Conservation (phyloP, 2,329 filamentous ascomycete species). For the Lecanoromycetidae sp. region DNA sequence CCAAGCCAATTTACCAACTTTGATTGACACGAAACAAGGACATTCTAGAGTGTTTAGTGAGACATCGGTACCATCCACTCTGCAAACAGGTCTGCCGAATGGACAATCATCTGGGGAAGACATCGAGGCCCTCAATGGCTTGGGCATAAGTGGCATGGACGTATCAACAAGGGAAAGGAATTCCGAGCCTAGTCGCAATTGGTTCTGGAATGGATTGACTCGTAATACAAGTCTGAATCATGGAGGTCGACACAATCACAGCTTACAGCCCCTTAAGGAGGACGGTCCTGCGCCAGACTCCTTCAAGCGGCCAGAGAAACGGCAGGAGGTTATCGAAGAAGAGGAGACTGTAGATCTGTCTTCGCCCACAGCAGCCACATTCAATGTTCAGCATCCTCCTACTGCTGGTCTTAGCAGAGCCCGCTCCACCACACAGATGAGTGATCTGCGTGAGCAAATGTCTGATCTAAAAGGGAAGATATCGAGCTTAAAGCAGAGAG, state of each 20-base stretch:
- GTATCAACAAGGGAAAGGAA: conserved; percentile 1
- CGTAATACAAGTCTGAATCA: conserved; percentile 32
- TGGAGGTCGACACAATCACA: conserved; percentile 30
- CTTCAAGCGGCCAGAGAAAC: conserved; percentile 17
- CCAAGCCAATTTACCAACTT: conserved; percentile 9
- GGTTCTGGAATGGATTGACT: conserved; percentile 18
- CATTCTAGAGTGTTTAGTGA: conserved; percentile 54
- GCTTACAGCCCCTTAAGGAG: conserved; percentile 45
- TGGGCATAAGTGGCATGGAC: conserved; percentile 20
- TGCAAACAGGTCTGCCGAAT: conserved; percentile 20
- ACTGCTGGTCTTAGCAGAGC: conserved; percentile 46
- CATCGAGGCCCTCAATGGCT: conserved; percentile 52
- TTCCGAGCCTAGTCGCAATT: conserved; percentile 15
- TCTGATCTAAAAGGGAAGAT: conserved; percentile 76
- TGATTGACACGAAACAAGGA: conserved; percentile 27
- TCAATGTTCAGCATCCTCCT: conserved; percentile 1
- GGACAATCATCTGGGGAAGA: conserved; percentile 32
- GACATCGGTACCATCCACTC: conserved; percentile 39
- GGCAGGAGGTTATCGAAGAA: conserved; percentile 1
- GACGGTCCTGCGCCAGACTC: conserved; percentile 29
- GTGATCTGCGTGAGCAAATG: conserved; percentile 71
- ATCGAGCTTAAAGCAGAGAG: conserved; percentile 64
- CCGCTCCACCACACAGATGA: conserved; percentile 60
- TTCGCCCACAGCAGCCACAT: background rate
- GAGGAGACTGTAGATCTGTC: conserved; percentile 1